These are phyloP conservation scores for Stagonosporopsis rhizophila DNA, from an alignment of 2,329 filamentous ascomycete species.

Conservation along the genomic window DNA sequence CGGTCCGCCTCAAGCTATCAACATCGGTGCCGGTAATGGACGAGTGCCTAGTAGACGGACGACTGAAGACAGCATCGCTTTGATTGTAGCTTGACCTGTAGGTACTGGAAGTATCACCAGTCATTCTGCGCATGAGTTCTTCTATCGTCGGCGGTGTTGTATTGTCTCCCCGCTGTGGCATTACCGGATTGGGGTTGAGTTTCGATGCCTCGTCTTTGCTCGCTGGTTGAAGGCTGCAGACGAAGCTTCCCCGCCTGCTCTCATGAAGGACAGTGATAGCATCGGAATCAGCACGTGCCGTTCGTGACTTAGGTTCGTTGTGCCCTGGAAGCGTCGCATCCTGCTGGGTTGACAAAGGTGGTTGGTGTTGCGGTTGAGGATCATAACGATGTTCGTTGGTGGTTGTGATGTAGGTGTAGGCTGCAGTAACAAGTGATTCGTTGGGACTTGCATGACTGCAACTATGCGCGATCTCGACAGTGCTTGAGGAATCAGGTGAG, in stretches of 20 bases:
- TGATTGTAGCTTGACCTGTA: constrained; percentile 13
- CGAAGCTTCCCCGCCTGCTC: constrained; percentile 38
- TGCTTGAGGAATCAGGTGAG: constrained; percentile 11
- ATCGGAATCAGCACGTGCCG: constrained; percentile 8
- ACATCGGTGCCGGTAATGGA: constrained; percentile 3
- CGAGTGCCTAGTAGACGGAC: constrained; percentile 11
- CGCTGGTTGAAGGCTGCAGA: constrained; percentile 23
- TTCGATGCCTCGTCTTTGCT: constrained; percentile 12
- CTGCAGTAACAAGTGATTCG: constrained; percentile 3
- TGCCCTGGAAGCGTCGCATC: constrained; percentile 39
- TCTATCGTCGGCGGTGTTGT: constrained; percentile 30
- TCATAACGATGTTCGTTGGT: constrained; percentile 5
- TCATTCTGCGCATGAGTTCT: constrained; percentile 28
- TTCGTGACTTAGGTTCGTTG: constrained; percentile 22
- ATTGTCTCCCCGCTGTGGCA: constrained; percentile 17
- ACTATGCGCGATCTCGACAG: constrained; percentile 11
- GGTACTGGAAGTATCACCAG: constrained; percentile 19
- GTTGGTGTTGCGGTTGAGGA: constrained; percentile 8
- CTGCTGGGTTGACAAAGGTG: constrained; percentile 19
- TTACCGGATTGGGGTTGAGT: constrained; percentile 21
- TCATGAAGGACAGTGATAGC: constrained; percentile 25
- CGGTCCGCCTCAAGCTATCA: constrained; percentile 12
- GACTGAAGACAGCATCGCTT: constrained; percentile 23
- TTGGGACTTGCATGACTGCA: constrained; percentile 3
- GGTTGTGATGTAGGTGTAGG: constrained; percentile 10